Base-by-base conservation (phyloP, 306 rosid genomes). In the Citrullus colocynthis region DNA sequence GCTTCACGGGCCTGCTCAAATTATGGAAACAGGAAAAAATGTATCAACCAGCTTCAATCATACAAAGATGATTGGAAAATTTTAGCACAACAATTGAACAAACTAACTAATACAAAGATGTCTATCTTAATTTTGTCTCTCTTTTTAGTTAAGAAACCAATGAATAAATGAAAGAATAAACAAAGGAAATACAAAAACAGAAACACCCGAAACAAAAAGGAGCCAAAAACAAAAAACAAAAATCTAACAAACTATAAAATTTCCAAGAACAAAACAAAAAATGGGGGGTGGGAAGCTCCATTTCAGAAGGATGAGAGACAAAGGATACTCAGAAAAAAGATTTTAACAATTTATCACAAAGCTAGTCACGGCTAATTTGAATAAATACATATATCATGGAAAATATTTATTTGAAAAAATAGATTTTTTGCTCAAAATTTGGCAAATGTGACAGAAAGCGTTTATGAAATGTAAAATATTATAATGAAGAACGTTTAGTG, bases 1-100 rank as follows among this genome's bases (percentile, higher is more conserved):
- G 96, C 97, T 82, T 96, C 99, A 73, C 99, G 99, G 73, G 88
- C 93, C 99, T 96, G 90, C 82, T 79, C 88, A 77, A 30, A 78
- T 71, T 48, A 72, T 28, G 44, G 28, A 51, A 52, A 32, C 63
- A 56, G 32, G 60, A 45, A 74, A 58, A 81, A 18, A 34, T 56
- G 49, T 9, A 55, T 9, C 76, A 48, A 28, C 65, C 41, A 62
- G n/a, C 57, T 62, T 48, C 60, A 24, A 61, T 49, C 37, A 76
- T 58, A 57, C 37, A 57, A 24, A 8, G 14, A 56, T 37, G 56
- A 41, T 45, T 61, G 45, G 20, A 61, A 61, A 42, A 16, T 28
- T 39, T 10, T 24, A 51, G 7, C 32, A 42, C 32, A 60, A 77
- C 45, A 71, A 77, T 21, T 30, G 42, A 60, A 34, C 24, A 16